Evolutionary conservation across 2,329 filamentous ascomycete genomes (phyloP), one percentile per base, ranked within the genome.

Genomic region (Alternaria gansuensis): DNA sequence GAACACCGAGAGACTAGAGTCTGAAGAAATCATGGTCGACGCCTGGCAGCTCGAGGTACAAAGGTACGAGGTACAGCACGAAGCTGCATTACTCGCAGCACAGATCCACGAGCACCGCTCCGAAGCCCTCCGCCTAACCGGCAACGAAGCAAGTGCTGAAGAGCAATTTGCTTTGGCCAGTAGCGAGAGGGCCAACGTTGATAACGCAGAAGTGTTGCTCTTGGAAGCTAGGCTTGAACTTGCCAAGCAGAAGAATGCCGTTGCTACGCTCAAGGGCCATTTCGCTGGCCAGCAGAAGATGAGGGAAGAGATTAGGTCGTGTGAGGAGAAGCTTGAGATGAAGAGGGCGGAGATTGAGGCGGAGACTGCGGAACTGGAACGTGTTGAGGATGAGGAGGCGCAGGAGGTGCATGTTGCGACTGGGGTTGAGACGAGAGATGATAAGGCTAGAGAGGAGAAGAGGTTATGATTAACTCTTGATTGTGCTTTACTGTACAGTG

Each of bases 71-170:
- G 46, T 68, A 5, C 40, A 66, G 21, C 39, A 54, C 34, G 61
- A 71, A 5, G 65, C 63, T 3, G 62, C 62, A 1, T 34, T 72
- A 1, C 61, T 72, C 4, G 63, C 68, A 6, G 68, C 70, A 0
- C 69, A 73, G 34, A 65, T 69, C 0, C 51, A 62, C n/a, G 70
- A 73, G 57, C 69, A 71, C 51, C 23, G 59, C 11, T 64, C 62
- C 14, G 69, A 66, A 28, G 65, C 69, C 2, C 61, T 63, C 2
- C 39, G 37, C 2, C 54, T 70, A 0, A 39, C 37, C 3, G 65
- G 68, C 28, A 45, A 69, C 2, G 57, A 51, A 1, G 54, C 26
- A 2, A 60, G 36, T 2, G 62, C 63, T 6, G 57, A 66, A 23
- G 41, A 64, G 1, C 44, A 59, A 5, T 50, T 65, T 0, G 60